Evolutionary conservation across 192 early-diverging fungal species (phyloP), one percentile per base, ranked within the genome.

Genomic region (Chytriomyces sp.): DNA sequence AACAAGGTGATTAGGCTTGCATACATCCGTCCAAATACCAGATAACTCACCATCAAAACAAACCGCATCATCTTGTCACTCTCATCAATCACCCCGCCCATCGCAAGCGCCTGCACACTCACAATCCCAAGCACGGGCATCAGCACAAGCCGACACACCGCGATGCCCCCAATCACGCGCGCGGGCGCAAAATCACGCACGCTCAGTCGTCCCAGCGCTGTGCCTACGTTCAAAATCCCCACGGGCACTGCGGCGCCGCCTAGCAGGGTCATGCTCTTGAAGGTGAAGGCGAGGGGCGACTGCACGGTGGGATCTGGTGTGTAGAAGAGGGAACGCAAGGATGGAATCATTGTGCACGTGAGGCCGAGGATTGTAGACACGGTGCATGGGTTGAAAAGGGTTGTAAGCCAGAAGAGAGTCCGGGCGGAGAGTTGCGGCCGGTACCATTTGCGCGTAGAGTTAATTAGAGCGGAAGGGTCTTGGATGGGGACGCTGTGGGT

Each of bases 51-150:
- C 80, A 80, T 80, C 26, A 81, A 56, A 2, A 81, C 73, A 75
- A 81, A 81, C 40, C 72, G 67, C 62, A 81, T 64, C 52, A 81
- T 78, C 33, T 75, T 79, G 36, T 81, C 76, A 10, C 59, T 32
- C 32, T 32, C 37, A 40, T 71, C 69, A 49, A 78, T 78, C 19
- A 64, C 25, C 3, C 53, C 55, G 4, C 40, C 25, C 3, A 28
- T 28, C 14, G 56, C 62, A n/a, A 77, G 55, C 36, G 56, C 62
- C 63, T 78, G 68, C 25, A 59, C 52, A 44, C 72, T 22, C 34
- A 39, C 70, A 57, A 81, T 73, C 0, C 76, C 76, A 34, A 81
- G 26, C 26, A 76, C 53, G 3, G 80, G 80, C 39, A 81, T 52
- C 2, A 78, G 19, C 8, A 81, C 36, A 19, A 81, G 44, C 19